These are phyloP conservation scores for Mesembryanthemum crystallinum DNA, from an alignment of 148 eudicot species.

Conservation along the genomic window DNA sequence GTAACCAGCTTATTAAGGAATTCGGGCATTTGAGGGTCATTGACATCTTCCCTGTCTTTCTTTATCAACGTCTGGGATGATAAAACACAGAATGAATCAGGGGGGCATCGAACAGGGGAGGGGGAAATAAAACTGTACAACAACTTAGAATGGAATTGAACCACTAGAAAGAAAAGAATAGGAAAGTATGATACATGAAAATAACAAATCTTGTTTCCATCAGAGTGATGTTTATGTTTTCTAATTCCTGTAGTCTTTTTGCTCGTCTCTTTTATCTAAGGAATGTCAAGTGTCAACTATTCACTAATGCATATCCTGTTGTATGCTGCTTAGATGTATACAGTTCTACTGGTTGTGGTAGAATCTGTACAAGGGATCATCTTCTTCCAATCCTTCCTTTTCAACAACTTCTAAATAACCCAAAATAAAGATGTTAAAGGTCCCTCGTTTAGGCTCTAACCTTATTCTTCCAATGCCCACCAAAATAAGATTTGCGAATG, in stretches of 20 bases:
- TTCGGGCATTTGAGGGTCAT: slow-evolving; percentile 46
- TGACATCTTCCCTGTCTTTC: slow-evolving; percentile 54
- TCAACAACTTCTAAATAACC: too few relatives aligned
- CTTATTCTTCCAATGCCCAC: too few relatives aligned
- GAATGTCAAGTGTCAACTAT: too few relatives aligned
- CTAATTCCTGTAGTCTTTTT: too few relatives aligned
- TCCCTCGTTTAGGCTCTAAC: not conserved
- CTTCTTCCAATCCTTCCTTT: too few relatives aligned
- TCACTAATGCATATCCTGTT: too few relatives aligned
- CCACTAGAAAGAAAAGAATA: not conserved
- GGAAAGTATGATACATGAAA: not conserved
- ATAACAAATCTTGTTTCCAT: not conserved
- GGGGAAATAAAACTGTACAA: not conserved
- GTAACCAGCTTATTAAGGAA: slow-evolving; percentile 41
- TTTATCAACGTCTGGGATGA: slow-evolving; percentile 47
- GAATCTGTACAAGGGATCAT: too few relatives aligned
- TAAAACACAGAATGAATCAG: not conserved
- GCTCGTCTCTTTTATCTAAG: too few relatives aligned
- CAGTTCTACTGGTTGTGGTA: too few relatives aligned
- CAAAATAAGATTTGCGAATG: too few relatives aligned
- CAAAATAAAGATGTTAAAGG: not conserved
- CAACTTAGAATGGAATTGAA: not conserved
- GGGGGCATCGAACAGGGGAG: not conserved
- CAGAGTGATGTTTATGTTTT: too few relatives aligned
- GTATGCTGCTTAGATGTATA: too few relatives aligned